Conservation (phyloP, 1,284 basidiomycete genomes). For the Entoloma clypeatum region DNA sequence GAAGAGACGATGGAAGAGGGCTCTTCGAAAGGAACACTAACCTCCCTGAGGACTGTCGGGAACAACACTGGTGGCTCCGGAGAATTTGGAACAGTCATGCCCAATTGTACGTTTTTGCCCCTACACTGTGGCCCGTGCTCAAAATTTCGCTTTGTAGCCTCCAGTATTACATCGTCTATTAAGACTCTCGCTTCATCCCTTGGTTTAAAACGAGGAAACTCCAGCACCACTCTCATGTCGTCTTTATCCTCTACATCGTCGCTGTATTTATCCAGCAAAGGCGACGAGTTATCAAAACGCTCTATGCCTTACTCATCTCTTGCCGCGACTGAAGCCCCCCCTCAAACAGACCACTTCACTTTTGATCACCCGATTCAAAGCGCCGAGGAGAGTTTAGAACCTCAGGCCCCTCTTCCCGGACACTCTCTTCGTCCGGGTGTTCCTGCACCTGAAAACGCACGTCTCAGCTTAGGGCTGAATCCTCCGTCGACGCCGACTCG, state of each 20-base stretch:
- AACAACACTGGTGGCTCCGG: slow-evolving; percentile 34
- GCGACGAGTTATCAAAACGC: slow-evolving; percentile 42
- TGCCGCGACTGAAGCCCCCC: slow-evolving; percentile 36
- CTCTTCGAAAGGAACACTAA: slow-evolving; percentile 44
- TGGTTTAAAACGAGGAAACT: slow-evolving; percentile 53
- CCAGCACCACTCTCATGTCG: slow-evolving; percentile 31
- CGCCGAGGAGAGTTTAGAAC: slow-evolving; percentile 24
- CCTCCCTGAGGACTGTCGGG: slow-evolving; percentile 39
- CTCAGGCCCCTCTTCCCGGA: slow-evolving; percentile 50
- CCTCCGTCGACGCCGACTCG: slow-evolving; percentile 33
- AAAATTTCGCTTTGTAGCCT: slow-evolving; percentile 33
- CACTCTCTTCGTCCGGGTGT: slow-evolving; percentile 50
- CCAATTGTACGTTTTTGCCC: slow-evolving; percentile 49
- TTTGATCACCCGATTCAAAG: slow-evolving; percentile 34
- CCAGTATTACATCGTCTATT: slow-evolving; percentile 60
- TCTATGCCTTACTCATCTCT: slow-evolving; percentile 53
- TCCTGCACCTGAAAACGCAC: slow-evolving; percentile 54
- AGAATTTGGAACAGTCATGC: slow-evolving; percentile 65
- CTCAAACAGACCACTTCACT: slow-evolving; percentile 48
- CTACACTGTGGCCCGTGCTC: slow-evolving; percentile 15
- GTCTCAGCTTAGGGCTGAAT: slow-evolving; percentile 48
- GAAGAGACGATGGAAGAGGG: slow-evolving; percentile 54
- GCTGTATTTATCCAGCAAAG: slow-evolving; percentile 9
- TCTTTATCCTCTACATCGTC: slow-evolving; percentile 24
- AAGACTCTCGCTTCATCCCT: slow-evolving; percentile 67